Evolutionary conservation across 352 stramenopile genomes (phyloP).

Genomic region (Globisporangium orthogonon): DNA sequence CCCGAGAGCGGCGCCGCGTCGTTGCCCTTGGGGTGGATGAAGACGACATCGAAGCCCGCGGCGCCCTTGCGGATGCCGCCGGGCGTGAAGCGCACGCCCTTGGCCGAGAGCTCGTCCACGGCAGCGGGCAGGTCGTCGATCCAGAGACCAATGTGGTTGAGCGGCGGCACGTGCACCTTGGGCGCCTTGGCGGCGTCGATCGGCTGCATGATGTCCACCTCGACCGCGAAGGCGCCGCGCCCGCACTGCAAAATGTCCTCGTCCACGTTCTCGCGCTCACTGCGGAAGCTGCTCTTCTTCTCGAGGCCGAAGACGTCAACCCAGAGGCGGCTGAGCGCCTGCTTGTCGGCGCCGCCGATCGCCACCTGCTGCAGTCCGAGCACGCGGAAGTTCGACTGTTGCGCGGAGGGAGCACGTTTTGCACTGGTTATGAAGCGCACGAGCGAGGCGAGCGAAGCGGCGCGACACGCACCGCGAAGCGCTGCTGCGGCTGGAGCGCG

Average conservation of each 20-base stretch:
- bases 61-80: constrained; percentile 96
- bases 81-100: constrained; percentile 95
- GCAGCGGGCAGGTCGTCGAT: constrained; percentile 92
- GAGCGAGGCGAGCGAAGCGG: not conserved
- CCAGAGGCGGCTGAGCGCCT: constrained; percentile 80
- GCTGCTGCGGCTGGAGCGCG: not conserved
- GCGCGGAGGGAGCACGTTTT: too few relatives aligned
- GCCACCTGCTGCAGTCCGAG: constrained; percentile 97
- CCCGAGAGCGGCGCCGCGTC: constrained; percentile 88
- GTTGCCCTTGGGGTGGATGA: constrained; percentile 98
- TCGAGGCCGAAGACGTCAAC: constrained; percentile 73
- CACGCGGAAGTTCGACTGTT: constrained; percentile 88
- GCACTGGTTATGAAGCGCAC: not conserved
- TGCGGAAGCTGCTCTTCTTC: constrained; percentile 63
- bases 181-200: constrained; percentile 90
- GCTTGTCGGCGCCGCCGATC: constrained; percentile 90
- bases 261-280: constrained; percentile 96
- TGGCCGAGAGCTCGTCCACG: constrained; percentile 89
- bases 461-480: not conserved
- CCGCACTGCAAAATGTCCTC: constrained; percentile 96
- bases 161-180: constrained; percentile 92
- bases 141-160: constrained; percentile 99
- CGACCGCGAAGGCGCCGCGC: constrained; percentile 87
- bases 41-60: constrained; percentile 95
- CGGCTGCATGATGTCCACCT: constrained; percentile 98